Conservation (phyloP, 73 alveolate species). For the Paraurostyla sp. region DNA sequence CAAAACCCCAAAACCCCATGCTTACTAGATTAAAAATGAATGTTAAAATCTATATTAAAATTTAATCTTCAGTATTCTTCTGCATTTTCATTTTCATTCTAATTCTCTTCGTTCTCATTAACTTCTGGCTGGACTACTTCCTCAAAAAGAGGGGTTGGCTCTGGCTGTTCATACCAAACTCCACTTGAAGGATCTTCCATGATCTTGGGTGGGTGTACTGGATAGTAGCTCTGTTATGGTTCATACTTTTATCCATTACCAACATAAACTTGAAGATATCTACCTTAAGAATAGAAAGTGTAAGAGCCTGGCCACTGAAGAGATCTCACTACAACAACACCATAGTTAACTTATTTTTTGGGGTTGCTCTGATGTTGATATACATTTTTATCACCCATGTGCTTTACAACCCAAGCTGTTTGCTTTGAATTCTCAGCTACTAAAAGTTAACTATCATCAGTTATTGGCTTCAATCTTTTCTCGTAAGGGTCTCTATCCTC, state of each 20-base stretch:
- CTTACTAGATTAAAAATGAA: too few relatives aligned
- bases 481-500: conserved; percentile 69
- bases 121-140: background rate
- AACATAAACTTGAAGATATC: conserved; percentile 15
- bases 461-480: conserved; percentile 53
- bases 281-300: conserved; percentile 36
- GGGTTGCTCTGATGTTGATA: conserved; percentile 8
- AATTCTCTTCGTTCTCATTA: background rate
- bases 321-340: conserved; percentile 58
- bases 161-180: conserved; percentile 30
- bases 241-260: conserved; percentile 54
- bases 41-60: too few relatives aligned
- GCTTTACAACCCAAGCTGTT: conserved; percentile 31
- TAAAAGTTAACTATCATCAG: conserved; percentile 8
- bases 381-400: conserved; percentile 30
- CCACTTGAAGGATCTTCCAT: conserved; percentile 35
- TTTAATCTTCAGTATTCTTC: background rate
- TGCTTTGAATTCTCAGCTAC: conserved; percentile 24
- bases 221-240: conserved; percentile 27
- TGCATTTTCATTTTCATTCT: background rate
- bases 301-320: conserved; percentile 59
- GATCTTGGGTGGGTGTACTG: conserved; percentile 52
- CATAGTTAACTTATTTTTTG: conserved; percentile 4
- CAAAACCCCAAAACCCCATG: background rate
- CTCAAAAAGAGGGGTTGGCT: conserved; percentile 46